phyloP scores from a whole-genome alignment of 176 grass and related monocot species.

The Thalia dealbata region DNA sequence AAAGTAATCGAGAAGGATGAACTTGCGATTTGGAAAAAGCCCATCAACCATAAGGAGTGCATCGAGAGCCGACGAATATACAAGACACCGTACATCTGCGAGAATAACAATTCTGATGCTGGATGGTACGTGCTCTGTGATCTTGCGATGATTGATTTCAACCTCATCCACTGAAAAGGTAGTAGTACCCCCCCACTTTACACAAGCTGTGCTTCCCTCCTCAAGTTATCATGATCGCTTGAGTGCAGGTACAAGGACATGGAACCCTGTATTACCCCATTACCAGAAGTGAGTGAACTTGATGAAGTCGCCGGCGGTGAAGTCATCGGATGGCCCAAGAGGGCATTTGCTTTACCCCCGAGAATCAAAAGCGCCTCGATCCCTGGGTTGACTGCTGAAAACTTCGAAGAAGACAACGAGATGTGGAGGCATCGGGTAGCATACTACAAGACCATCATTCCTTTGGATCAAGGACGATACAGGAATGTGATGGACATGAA shows the following conservation, averaged over 20 bases:
- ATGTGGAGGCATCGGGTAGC: not conserved
- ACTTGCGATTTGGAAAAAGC: slow-evolving; percentile 12
- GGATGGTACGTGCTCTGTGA: not conserved
- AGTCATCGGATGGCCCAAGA: slow-evolving; percentile 5
- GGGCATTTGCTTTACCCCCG: slow-evolving; percentile 10
- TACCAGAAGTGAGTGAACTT: not conserved
- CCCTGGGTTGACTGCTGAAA: not conserved
- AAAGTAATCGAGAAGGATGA: slow-evolving; percentile 9
- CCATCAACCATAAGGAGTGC: slow-evolving; percentile 7
- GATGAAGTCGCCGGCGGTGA: slow-evolving; percentile 4
- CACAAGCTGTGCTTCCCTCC: too few relatives aligned
- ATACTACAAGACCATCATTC: slow-evolving; percentile 6
- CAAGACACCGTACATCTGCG: slow-evolving; percentile 14
- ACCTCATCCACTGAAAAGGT: not conserved
- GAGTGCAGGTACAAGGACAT: slow-evolving; percentile 16
- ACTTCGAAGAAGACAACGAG: slow-evolving; percentile 13
- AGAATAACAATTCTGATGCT: slow-evolving; percentile 11
- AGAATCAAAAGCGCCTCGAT: slow-evolving; percentile 2
- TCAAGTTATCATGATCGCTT: not conserved
- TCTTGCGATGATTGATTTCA: too few relatives aligned
- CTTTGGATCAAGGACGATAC: not conserved
- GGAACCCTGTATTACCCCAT: slow-evolving; percentile 8
- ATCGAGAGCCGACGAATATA: slow-evolving; percentile 1
- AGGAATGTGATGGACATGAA: slow-evolving; percentile 20
- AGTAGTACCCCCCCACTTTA: too few relatives aligned